A percentile compares a stretch with the other conserved stretches of the same genome.
Conservation (phyloP, 495 filamentous ascomycete genomes). For the Penicillium samsonianum region DNA sequence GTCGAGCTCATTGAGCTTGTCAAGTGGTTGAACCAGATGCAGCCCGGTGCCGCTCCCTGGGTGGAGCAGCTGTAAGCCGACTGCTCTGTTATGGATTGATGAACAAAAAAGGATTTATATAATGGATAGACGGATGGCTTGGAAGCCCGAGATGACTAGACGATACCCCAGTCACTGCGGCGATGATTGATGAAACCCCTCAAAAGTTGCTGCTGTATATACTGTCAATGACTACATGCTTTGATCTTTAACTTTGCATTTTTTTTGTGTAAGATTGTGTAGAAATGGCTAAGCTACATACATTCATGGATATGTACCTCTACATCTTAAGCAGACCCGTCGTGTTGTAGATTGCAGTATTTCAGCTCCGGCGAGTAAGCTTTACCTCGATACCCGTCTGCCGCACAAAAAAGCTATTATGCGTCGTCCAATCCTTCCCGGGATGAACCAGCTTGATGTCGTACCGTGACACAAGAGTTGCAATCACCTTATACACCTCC, state of each 20-base stretch:
- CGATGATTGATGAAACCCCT: constrained; percentile 40
- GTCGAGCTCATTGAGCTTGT: constrained; percentile 68
- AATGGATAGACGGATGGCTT: constrained; percentile 45
- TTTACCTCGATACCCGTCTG: constrained; percentile 45
- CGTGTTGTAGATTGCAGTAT: too few relatives aligned
- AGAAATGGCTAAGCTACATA: neutral
- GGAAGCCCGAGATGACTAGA: constrained; percentile 42
- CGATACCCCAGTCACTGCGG: constrained; percentile 42
- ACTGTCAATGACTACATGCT: constrained; percentile 25
- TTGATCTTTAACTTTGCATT: constrained; percentile 8
- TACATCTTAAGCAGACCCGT: too few relatives aligned
- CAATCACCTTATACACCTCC: constrained; percentile 59
- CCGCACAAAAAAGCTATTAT: constrained; percentile 57
- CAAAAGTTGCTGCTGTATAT: constrained; percentile 38
- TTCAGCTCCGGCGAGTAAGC: constrained; percentile 15
- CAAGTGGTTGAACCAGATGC: constrained; percentile 64
- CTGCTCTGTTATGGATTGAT: constrained; percentile 21
- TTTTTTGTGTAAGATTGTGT: neutral
- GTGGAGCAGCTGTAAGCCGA: constrained; percentile 44
- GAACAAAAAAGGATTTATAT: constrained; percentile 30
- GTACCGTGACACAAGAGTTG: constrained; percentile 52
- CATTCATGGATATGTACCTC: too few relatives aligned
- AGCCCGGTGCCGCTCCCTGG: constrained; percentile 47
- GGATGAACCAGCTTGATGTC: constrained; percentile 52
- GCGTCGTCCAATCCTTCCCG: constrained; percentile 42